These are phyloP conservation scores for Suillus paluster DNA, from an alignment of 768 basidiomycete species.

Conservation along the genomic window DNA sequence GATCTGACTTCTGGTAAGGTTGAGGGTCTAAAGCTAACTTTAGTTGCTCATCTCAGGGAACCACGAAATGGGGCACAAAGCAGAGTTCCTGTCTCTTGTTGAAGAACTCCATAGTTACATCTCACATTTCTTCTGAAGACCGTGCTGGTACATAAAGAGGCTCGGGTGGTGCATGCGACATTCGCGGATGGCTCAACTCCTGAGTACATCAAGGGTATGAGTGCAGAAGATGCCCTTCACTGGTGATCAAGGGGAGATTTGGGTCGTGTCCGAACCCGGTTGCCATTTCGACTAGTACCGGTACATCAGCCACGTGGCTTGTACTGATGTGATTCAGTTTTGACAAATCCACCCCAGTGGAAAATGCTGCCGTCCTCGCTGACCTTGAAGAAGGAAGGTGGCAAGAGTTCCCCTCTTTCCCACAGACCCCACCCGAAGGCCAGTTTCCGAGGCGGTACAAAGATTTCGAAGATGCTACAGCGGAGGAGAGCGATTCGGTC, in stretches of 20 bases:
- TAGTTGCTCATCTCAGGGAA: too few species aligned
- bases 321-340: too few species aligned
- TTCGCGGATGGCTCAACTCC: too few species aligned
- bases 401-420: not conserved
- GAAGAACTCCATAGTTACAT: too few species aligned
- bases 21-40: too few species aligned
- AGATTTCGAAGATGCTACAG: not conserved
- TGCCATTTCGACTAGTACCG: not conserved
- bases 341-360: not conserved
- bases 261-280: not conserved
- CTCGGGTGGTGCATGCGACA: too few species aligned
- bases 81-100: too few species aligned
- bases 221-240: not conserved
- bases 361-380: not conserved
- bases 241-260: not conserved
- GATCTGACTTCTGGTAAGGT: too few species aligned
- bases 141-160: too few species aligned
- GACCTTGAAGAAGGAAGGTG: not conserved
- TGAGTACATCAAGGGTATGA: too few species aligned
- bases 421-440: not conserved
- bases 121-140: too few species aligned
- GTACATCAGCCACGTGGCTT: not conserved
- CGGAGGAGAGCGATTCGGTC: not conserved
- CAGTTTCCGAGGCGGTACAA: not conserved
- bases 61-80: too few species aligned